These are phyloP conservation scores for Blastocrithidia nonstop DNA, from an alignment of 208 protist genomes.

Conservation along the genomic window DNA sequence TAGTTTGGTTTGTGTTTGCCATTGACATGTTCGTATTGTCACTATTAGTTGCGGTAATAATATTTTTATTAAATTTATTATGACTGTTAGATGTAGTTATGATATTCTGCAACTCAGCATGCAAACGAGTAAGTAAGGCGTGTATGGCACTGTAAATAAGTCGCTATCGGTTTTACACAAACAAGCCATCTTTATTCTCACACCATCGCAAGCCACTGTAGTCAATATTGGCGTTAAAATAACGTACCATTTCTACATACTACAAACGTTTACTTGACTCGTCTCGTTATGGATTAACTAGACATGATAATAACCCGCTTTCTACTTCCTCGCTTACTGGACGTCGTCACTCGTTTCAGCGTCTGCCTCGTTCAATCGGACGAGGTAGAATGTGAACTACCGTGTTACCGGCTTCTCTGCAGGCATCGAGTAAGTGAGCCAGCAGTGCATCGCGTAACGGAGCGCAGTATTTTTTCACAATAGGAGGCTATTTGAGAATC, in stretches of 20 bases:
- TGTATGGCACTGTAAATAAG: slow-evolving; percentile 59
- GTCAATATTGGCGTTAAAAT: slow-evolving; percentile 87
- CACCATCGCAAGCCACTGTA: slow-evolving; percentile 58
- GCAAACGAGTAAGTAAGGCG: slow-evolving; percentile 43
- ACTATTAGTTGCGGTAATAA: not conserved
- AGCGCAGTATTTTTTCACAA: slow-evolving; percentile 66
- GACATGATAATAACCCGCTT: slow-evolving; percentile 51
- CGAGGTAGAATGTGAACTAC: slow-evolving; percentile 43
- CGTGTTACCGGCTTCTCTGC: slow-evolving; percentile 46
- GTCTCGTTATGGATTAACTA: slow-evolving; percentile 28
- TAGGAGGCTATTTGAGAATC: slow-evolving; percentile 48
- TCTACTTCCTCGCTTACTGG: slow-evolving; percentile 84
- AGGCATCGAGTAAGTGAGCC: slow-evolving; percentile 68
- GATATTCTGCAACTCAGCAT: slow-evolving; percentile 8
- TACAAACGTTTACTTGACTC: not conserved
- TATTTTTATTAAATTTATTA: not conserved
- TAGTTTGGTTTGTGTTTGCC: too few species aligned
- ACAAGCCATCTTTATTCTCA: slow-evolving; percentile 82
- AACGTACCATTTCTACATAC: slow-evolving; percentile 22
- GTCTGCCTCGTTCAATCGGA: slow-evolving; percentile 37
- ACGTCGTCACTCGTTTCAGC: too few species aligned
- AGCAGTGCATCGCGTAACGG: slow-evolving; percentile 73
- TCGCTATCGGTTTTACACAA: slow-evolving; percentile 85
- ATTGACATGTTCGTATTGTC: too few species aligned
- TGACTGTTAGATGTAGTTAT: not conserved